A percentile compares a stretch with the other conserved stretches of the same genome.
These are phyloP conservation scores for Cyanidiococcus yangmingshanensis DNA, from an alignment of 23 red algal species.

Conservation along the genomic window DNA sequence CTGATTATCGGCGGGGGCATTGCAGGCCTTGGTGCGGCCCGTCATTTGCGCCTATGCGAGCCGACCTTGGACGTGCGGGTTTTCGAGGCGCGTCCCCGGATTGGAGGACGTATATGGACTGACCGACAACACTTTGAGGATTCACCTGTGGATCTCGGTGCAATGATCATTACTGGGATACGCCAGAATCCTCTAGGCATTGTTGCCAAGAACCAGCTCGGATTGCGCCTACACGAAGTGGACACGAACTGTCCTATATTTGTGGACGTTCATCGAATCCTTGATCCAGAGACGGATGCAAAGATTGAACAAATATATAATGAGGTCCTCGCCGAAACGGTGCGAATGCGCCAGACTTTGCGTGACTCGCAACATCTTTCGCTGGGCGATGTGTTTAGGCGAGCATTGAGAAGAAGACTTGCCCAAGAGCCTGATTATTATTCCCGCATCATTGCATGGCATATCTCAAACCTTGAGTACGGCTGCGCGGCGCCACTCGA, in stretches of 20 bases:
- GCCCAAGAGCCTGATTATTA: background rate
- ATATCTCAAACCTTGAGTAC: slow-evolving; percentile 85
- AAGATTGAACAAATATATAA: slow-evolving; percentile 50
- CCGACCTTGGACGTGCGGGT: slow-evolving; percentile 56
- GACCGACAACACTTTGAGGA: slow-evolving; percentile 43
- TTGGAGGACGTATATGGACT: slow-evolving; percentile 76
- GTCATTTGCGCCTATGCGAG: slow-evolving; percentile 39
- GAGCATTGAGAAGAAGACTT: slow-evolving; percentile 29
- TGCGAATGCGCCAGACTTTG: slow-evolving; percentile 19
- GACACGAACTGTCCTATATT: slow-evolving; percentile 57
- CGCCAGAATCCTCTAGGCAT: slow-evolving; percentile 64
- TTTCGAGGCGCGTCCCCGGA: slow-evolving; percentile 59
- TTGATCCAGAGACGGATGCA: slow-evolving; percentile 44
- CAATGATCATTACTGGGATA: slow-evolving; percentile 72
- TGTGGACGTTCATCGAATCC: slow-evolving; percentile 44
- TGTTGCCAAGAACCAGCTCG: slow-evolving; percentile 40
- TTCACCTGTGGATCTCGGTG: slow-evolving; percentile 66
- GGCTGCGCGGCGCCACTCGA: slow-evolving; percentile 61
- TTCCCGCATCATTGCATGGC: slow-evolving; percentile 51
- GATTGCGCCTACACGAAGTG: slow-evolving; percentile 25
- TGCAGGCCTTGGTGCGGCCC: slow-evolving; percentile 75
- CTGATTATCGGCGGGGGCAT: slow-evolving; percentile 88
- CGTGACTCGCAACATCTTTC: slow-evolving; percentile 18
- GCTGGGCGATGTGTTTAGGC: slow-evolving; percentile 36
- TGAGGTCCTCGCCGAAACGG: slow-evolving; percentile 40